Evolutionary conservation across 192 early-diverging fungal genomes (phyloP), one percentile per base, ranked within the genome.

Genomic region (Rhizoclosmatium sp.): DNA sequence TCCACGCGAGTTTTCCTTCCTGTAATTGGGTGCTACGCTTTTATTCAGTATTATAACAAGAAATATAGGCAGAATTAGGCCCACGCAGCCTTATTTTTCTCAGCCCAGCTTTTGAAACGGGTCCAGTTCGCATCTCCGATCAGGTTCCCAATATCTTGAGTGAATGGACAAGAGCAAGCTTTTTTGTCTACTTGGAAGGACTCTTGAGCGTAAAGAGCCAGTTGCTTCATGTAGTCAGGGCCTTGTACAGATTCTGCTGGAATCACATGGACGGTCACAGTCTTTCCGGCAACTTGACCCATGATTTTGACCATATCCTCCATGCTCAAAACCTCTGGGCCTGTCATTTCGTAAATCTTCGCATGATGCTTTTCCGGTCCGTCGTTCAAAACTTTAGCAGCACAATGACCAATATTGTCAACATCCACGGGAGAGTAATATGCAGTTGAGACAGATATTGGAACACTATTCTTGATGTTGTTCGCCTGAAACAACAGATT

Each of bases 341-440:
- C 78, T 59, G 48, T 79, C 78, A 79, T 79, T 79, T 79, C 78
- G 73, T 79, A 79, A n/a, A 45, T 23, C 44, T 79, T 79, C 5
- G 49, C 78, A n/a, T 78, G 76, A 60, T 79, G 78, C 58, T 78
- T 78, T 56, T n/a, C 65, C 5, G 78, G 74, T 14, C 78, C 78
- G 14, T 79, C 75, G 46, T 40, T 4, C 9, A 79, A 44, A 78
- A 46, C 51, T 40, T 40, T 47, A 1, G 78, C 78, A 4, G 78
- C 78, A 59, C 78, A 79, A 45, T 60, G 41, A 23, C 78, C 78
- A 65, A 79, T 79, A 41, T 79, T 64, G 19, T 60, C 47, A 3
- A 72, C 59, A 51, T 79, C 46, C 3, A 79, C 45, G 12, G 78
- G 78, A 3, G 58, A 74, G 40, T 68, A 62, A 7, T 16, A 7